A percentile compares a stretch with the other conserved stretches of the same genome.
Evolutionary conservation across 176 grass and related monocot species (phyloP).

Genomic region (Phragmites australis): DNA sequence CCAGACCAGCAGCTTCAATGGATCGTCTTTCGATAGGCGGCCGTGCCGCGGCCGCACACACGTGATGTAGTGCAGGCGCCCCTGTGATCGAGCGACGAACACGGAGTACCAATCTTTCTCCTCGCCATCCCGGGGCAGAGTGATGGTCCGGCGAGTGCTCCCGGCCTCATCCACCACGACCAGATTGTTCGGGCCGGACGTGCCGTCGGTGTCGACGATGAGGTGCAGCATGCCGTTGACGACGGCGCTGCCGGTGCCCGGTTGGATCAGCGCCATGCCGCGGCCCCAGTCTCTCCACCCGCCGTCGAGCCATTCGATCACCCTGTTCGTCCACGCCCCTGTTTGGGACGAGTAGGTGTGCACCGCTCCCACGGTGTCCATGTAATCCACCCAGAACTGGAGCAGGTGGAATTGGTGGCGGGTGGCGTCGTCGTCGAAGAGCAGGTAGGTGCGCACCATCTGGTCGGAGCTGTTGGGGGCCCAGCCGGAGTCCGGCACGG

Average conservation of each 20-base stretch:
- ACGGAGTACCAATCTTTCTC: conserved; percentile 24
- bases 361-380: neutral
- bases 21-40: neutral
- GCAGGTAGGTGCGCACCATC: neutral
- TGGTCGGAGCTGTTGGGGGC: neutral
- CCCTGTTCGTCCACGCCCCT: neutral
- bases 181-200: neutral
- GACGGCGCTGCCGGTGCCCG: neutral
- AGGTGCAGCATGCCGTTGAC: neutral
- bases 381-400: neutral
- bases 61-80: neutral
- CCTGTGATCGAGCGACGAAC: neutral
- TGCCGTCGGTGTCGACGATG: neutral
- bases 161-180: neutral
- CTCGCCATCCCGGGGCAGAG: conserved; percentile 4
- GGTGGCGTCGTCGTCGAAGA: neutral
- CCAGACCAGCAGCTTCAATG: too few species aligned
- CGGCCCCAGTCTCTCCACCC: conserved; percentile 4
- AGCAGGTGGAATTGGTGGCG: neutral
- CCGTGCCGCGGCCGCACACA: conserved; percentile 16
- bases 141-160: neutral
- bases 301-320: neutral
- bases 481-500: neutral
- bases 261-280: conserved; percentile 10
- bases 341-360: neutral